Conservation (phyloP, 225 moss, liverwort and hornwort species). For the Rhytidiadelphus loreus region DNA sequence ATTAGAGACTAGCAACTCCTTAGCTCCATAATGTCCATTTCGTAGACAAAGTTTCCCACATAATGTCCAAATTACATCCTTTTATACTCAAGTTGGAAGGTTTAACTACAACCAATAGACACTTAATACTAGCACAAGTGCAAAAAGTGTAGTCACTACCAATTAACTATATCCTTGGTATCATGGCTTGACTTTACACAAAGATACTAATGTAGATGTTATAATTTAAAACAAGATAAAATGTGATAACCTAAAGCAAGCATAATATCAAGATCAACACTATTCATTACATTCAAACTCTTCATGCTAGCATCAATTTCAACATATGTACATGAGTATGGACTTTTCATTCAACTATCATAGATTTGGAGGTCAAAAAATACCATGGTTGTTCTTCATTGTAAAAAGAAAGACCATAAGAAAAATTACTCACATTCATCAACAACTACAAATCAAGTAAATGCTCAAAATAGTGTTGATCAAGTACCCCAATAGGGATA, state of each 20-base stretch:
- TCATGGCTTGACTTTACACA: accelerated
- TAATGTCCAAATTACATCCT: not conserved
- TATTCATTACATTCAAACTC: not conserved
- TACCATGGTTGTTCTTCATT: not conserved
- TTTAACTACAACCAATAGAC: not conserved
- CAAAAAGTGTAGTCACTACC: too few relatives aligned
- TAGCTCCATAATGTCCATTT: too few relatives aligned
- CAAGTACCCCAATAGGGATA: not conserved
- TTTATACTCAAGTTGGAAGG: not conserved
- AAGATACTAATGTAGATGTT: not conserved
- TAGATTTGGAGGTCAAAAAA: not conserved
- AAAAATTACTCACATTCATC: not conserved
- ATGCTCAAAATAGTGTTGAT: too few relatives aligned
- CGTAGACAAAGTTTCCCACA: too few relatives aligned
- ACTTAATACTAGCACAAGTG: not conserved
- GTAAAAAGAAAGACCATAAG: not conserved
- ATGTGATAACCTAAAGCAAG: accelerated
- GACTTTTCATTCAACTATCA: not conserved
- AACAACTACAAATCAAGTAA: too few relatives aligned
- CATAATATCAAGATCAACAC: not conserved
- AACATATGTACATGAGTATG: too few relatives aligned
- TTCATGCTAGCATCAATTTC: too few relatives aligned
- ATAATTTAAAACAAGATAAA: not conserved
- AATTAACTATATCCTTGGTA: not conserved
- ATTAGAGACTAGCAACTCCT: too few relatives aligned